Conservation (phyloP, 2,329 filamentous ascomycete genomes). For the Cephalotrichum gorgonifer region DNA sequence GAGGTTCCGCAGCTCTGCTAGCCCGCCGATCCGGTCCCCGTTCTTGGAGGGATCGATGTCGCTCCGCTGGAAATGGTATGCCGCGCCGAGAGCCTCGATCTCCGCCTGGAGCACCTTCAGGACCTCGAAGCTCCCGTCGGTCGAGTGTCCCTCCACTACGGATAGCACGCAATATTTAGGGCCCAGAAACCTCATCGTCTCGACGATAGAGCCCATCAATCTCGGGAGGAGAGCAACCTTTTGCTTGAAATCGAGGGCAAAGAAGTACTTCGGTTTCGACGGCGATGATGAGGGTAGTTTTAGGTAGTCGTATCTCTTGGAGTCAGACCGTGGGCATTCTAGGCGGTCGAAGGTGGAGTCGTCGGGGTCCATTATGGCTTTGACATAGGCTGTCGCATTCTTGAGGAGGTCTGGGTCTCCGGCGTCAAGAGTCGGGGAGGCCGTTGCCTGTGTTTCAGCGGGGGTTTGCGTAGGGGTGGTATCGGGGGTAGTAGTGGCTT, state of each 20-base stretch:
- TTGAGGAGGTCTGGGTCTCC: background rate
- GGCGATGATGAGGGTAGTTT: background rate
- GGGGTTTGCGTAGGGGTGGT: background rate
- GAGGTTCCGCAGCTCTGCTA: constrained; percentile 41
- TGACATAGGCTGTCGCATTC: constrained; percentile 11
- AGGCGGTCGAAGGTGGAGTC: constrained; percentile 14
- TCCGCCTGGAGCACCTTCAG: constrained; percentile 25
- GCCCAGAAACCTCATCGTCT: constrained; percentile 36
- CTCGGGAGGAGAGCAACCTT: background rate
- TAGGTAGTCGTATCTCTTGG: constrained; percentile 1
- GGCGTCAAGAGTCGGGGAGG: background rate
- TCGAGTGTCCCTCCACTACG: constrained; percentile 40
- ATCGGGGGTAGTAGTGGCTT: background rate
- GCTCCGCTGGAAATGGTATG: constrained; percentile 31
- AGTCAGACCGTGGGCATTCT: constrained; percentile 14
- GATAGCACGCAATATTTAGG: constrained; percentile 37
- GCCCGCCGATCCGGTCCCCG: constrained; percentile 31
- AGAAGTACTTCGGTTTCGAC: background rate
- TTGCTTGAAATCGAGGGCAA: constrained; percentile 1
- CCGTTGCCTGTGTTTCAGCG: background rate
- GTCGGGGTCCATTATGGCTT: constrained; percentile 17
- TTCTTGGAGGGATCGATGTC: constrained; percentile 28
- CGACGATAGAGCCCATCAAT: constrained; percentile 33
- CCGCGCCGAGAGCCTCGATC: constrained; percentile 22
- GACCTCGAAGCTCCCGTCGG: constrained; percentile 39